Base-by-base conservation (phyloP, 2,329 filamentous ascomycete species). In the Aspergillus sp. region DNA sequence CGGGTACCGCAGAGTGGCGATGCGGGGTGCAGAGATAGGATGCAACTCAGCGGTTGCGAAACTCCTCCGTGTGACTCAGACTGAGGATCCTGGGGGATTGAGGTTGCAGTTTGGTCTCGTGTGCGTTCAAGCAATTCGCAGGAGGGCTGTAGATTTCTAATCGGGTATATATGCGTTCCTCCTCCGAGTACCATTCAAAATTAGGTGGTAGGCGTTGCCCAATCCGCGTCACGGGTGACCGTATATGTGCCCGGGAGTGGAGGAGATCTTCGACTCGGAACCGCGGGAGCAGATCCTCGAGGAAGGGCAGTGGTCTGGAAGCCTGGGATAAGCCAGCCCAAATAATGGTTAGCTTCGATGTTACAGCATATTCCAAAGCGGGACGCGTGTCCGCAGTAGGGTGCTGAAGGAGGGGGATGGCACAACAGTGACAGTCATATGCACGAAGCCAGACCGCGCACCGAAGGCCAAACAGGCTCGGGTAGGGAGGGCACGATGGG, bases 381-480 rank as follows among this genome's bases (percentile, higher is more conserved):
- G 53, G 61, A 65, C 62, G 64, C 57, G 55, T 62, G 54, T 62
- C 54, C 59, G 58, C 57, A 57, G 57, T 49, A 58, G 22, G 58
- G 59, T 55, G 41, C 59, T 55, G 50, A 47, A 39, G 50, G 52
- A 50, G 44, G n/a, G 18, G 38, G 32, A 57, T 52, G 36, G 53
- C 53, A 60, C 57, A 55, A 56, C 38, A 44, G 42, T 58, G 61
- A 64, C 59, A 57, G 62, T 62, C 59, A 48, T 49, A 64, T 63
- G 62, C 61, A 63, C 59, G 62, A 53, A 61, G 60, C 53, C 57
- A 56, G 48, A 55, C 42, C 48, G 60, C 55, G 54, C 47, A 26
- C 42, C 26, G 57, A 34, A 48, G 34, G 53, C 48, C 15, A 53
- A 24, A 45, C 39, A 18, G 32, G 34, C 20, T 39, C 30, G 20